phyloP scores from a whole-genome alignment of 2,329 filamentous ascomycete species.

The Volutella citrinella region DNA sequence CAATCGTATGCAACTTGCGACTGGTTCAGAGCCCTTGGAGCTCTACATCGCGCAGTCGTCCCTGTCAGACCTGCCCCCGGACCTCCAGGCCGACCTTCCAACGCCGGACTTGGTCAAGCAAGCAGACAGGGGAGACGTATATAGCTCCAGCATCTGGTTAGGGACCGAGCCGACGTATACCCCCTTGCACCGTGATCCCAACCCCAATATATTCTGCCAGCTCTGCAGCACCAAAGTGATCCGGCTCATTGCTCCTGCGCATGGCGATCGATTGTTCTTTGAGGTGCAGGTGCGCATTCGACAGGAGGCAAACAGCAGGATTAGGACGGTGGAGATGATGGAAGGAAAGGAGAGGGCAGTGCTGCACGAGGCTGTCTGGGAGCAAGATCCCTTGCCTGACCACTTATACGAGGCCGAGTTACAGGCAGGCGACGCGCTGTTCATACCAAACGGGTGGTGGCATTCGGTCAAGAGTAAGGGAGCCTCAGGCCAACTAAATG shows the following conservation, averaged over 20 bases:
- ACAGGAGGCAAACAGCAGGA: constrained; percentile 38
- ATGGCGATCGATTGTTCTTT: constrained; percentile 64
- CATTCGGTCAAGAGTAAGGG: constrained; percentile 41
- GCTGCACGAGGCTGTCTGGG: constrained; percentile 72
- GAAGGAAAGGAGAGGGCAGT: constrained; percentile 65
- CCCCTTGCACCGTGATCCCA: constrained; percentile 87
- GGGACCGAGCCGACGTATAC: constrained; percentile 85
- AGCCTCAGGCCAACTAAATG: constrained; percentile 35
- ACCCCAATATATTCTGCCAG: constrained; percentile 90
- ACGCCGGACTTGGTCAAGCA: constrained; percentile 60
- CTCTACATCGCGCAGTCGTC: constrained; percentile 86
- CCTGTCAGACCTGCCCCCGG: constrained; percentile 63
- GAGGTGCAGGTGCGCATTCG: constrained; percentile 42
- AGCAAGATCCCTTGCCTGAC: constrained; percentile 23
- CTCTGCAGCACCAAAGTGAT: constrained; percentile 70
- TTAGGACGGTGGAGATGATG: constrained; percentile 92
- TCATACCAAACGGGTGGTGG: constrained; percentile 45
- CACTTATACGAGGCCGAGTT: constrained; percentile 54
- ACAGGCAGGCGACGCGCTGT: constrained; percentile 45
- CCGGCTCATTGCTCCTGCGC: constrained; percentile 63
- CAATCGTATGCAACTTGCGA: constrained; percentile 32
- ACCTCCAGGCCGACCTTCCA: constrained; percentile 64
- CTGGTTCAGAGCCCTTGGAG: constrained; percentile 28
- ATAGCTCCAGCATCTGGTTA: constrained; percentile 83
- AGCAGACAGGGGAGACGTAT: constrained; percentile 78